Evolutionary conservation across 305 asterid species (phyloP), one percentile per base, ranked within the genome.

Genomic region (Fraxinus xanthoxyloides): DNA sequence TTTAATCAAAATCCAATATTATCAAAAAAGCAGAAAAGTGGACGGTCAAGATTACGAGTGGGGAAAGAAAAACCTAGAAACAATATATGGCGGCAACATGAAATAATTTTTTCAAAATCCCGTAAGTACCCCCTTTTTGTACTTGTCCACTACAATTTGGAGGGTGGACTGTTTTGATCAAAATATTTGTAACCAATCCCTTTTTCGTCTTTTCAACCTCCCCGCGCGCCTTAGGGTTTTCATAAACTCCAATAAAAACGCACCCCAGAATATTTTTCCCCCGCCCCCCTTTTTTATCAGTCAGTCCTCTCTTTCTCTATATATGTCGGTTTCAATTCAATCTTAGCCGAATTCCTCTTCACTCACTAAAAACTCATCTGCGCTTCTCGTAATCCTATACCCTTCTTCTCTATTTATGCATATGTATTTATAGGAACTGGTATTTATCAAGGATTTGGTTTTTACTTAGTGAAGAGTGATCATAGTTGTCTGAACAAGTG

Each of bases 181-280:
- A 38, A 35, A 46, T 70, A 6, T 1, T 43, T 54, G 23, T 74
- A 70, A 3, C 1, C 2, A 77, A 23, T 88, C 78, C 85, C 88
- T 2, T 85, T 87, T 80, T 56, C 72, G 92, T 89, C 89, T 38
- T 85, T 89, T 85, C 87, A 8, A 26, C 0, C 78, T 77, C 77
- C 26, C 54, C 61, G 85, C 90, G 88, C 90, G 89, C 86, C 88
- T 87, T 89, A 89, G 92, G 92, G 92, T 89, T 89, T 89, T 84
- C 87, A 26, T 84, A 79, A 63, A 74, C 32, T 23, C 72, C 70
- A 51, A 56, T 87, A 89, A 85, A 84, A 83, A 87, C 82, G 77
- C 72, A 82, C 87, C 80, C 83, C 84, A 56, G 84, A 80, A 82
- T 77, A 80, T 8, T 21, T 17, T 3, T 74, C 15, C 31, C 77